Evolutionary conservation across 2,329 filamentous ascomycete species (phyloP).

Genomic region (Tolypocladium paradoxum): DNA sequence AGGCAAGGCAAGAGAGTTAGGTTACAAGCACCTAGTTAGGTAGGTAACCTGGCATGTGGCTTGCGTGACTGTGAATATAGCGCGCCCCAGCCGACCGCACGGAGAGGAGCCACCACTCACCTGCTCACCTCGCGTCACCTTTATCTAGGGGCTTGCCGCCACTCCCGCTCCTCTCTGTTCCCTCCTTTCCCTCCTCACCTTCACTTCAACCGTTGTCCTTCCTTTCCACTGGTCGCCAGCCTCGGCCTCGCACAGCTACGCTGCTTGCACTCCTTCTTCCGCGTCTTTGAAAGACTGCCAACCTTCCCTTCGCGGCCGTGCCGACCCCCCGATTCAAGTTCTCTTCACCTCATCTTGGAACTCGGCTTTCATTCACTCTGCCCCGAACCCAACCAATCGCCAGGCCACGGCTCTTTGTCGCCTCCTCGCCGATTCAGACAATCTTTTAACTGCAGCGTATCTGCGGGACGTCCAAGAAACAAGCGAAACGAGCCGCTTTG

Average conservation of each 20-base stretch:
- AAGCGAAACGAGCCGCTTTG: background rate
- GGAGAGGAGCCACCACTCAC: background rate
- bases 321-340: slow-evolving; percentile 9
- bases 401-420: background rate
- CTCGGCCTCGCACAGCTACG: slow-evolving; percentile 14
- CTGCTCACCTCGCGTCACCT: background rate
- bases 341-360: background rate
- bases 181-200: background rate
- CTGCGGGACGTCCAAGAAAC: background rate
- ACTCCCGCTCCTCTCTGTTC: background rate
- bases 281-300: slow-evolving; percentile 44
- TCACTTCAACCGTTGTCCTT: slow-evolving; percentile 9
- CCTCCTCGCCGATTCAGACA: background rate
- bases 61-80: too few species aligned
- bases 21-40: too few species aligned
- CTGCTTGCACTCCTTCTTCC: slow-evolving; percentile 24
- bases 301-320: slow-evolving; percentile 23
- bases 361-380: background rate
- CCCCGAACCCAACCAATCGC: background rate
- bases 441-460: background rate
- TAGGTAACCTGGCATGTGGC: too few species aligned
- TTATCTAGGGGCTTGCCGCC: background rate
- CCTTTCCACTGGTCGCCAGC: slow-evolving; percentile 11
- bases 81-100: background rate
- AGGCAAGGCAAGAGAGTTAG: too few species aligned